Evolutionary conservation across 2,329 filamentous ascomycete genomes (phyloP), one percentile per base, ranked within the genome.

Genomic region (Coleophoma cylindrospora): DNA sequence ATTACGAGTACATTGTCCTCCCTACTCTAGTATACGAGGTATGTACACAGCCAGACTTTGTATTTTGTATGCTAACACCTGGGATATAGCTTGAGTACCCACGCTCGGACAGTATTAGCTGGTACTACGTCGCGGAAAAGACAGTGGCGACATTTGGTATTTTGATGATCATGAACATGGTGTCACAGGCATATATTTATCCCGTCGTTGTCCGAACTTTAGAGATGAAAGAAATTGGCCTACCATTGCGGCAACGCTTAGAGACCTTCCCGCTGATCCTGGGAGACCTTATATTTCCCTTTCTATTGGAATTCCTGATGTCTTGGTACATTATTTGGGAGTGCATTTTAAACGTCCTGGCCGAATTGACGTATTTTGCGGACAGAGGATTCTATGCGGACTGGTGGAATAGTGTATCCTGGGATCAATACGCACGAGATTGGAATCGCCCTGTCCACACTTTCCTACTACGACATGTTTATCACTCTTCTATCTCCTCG

Each of bases 281-380:
- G n/a, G 78, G 76, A 52, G 87, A 91, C 59, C 75, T 92, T 53
- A 74, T 90, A 9, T 90, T 91, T 54, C 88, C 87, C 0, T 84
- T 92, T 54, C 81, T 91, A 69, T 81, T 90, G 68, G 87, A 91
- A 64, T 89, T 90, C 54, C 68, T 91, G 47, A 53, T 66, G 50
- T 76, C 81, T 0, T 92, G 87, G 84, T 91, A 91, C 64, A 77
- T 92, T 27, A 91, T 91, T 56, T 92, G 88, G 88, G 83, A 86
- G 65, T 81, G 80, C 3, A 79, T 85, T 34, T 73, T 91, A 53
- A 91, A 91, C 64, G 79, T 89, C 13, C 73, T 91, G 19, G 88
- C 87, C 4, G 88, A 92, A 66, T 65, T 91, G 49, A 91, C 87
- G 0, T 74, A 76, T 54, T 92, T 91, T 64, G 87, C 87, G 4